Evolutionary conservation across 1,284 basidiomycete species (phyloP), one percentile per base, ranked within the genome.

Genomic region (Cryptococcus floricola): DNA sequence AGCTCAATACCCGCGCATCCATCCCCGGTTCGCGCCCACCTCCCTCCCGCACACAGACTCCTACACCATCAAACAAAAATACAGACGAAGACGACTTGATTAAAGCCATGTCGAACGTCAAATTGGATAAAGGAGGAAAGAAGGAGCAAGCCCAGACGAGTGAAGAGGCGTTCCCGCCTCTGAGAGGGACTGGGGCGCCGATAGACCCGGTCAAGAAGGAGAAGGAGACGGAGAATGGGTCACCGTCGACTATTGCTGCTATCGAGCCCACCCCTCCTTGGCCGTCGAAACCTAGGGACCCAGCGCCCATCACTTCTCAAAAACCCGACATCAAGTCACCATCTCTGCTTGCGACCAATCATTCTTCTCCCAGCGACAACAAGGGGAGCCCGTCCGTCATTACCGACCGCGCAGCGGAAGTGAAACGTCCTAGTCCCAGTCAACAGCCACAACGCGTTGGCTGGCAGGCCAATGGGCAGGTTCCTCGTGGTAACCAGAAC

Each of bases 31-130:
- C 42, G 4, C 18, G 42, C 3, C 46, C 25, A 23, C 13, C 27
- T 13, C 7, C 27, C n/a, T 28, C 28, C 46, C n/a, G 28, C 80
- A 91, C 89, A 82, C 91, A 89, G 61, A 87, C 86, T 54, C 90
- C 71, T 60, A 57, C 69, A 44, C 60, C 63, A 27, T 66, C 67
- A 69, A 70, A 70, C 53, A 67, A 67, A 47, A 63, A 61, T 27
- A 52, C 49, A 7, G 59, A 64, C 18, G 69, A 65, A 25, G 55
- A 57, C 5, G 67, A 66, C 27, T 54, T 69, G 41, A 52, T 60
- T 7, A 63, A 53, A 18, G 68, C 65, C 7, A 68, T 71, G 39
- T 63, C 56, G 16, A 52, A 59, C 23, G 57, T 62, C 12, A 60
- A 64, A 6, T 14, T 60, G 25, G 47, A 43, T 38, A 38, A 31